Evolutionary conservation across 306 rosid genomes (phyloP).

Genomic region (Trifolium dubium): DNA sequence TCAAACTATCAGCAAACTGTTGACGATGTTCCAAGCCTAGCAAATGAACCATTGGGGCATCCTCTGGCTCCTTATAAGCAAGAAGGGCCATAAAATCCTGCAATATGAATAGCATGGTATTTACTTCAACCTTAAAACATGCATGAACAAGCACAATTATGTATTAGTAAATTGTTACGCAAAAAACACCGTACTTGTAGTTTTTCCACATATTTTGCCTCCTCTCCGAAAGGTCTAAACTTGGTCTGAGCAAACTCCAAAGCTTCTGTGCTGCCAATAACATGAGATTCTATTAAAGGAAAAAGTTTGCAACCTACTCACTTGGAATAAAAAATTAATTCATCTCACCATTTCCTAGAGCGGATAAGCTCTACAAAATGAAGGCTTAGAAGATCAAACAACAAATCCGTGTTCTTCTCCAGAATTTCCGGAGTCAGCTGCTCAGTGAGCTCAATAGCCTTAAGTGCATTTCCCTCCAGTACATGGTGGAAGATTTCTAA

Average conservation of each 20-base stretch:
- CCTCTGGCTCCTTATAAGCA: slow-evolving; percentile 92
- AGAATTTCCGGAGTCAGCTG: slow-evolving; percentile 69
- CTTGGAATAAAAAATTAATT: slow-evolving; percentile 16
- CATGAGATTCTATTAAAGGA: slow-evolving; percentile 41
- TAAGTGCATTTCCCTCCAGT: slow-evolving; percentile 77
- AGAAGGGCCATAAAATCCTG: slow-evolving; percentile 90
- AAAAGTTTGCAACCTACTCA: slow-evolving; percentile 22
- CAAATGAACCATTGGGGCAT: slow-evolving; percentile 86
- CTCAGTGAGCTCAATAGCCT: slow-evolving; percentile 86
- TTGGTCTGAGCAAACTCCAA: slow-evolving; percentile 82
- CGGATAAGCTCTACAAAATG: slow-evolving; percentile 88
- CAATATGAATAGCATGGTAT: slow-evolving; percentile 28
- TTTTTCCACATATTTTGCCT: slow-evolving; percentile 57
- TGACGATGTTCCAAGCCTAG: slow-evolving; percentile 77
- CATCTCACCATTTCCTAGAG: slow-evolving; percentile 78
- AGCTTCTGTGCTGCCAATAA: slow-evolving; percentile 92
- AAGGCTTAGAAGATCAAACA: slow-evolving; percentile 88
- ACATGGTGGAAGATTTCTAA: slow-evolving; percentile 71
- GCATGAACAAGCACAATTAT: not conserved
- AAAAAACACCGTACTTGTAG: slow-evolving; percentile 59
- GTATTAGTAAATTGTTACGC: not conserved
- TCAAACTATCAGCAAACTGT: slow-evolving; percentile 73
- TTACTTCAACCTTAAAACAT: slow-evolving; percentile 1
- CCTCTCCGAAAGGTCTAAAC: slow-evolving; percentile 76
- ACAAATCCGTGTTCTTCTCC: slow-evolving; percentile 75